Evolutionary conservation across 179 eudicot genomes (phyloP).

Genomic region (Sideroxylon spinosum): DNA sequence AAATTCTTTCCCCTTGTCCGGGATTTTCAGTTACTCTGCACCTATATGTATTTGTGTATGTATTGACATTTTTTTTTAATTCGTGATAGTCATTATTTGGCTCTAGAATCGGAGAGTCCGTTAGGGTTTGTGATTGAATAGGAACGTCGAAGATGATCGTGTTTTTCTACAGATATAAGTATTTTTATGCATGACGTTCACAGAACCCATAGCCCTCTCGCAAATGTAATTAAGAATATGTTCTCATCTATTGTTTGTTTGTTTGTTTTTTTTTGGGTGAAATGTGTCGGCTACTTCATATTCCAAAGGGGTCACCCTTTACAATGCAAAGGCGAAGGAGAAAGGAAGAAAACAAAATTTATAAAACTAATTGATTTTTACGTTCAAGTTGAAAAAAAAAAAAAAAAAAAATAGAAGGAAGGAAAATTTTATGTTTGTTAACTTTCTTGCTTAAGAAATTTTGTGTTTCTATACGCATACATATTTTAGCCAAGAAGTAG

Average conservation of each 20-base stretch:
- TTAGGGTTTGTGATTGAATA: constrained; percentile 10
- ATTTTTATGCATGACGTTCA: too few species aligned
- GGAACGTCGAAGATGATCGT: neutral
- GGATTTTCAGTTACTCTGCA: constrained; percentile 49
- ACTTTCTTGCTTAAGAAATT: neutral
- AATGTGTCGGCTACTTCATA: neutral
- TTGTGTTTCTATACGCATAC: neutral
- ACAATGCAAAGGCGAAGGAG: neutral
- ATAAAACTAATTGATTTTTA: too few species aligned
- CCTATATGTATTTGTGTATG: neutral
- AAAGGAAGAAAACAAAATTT: too few species aligned
- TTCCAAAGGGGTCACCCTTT: neutral
- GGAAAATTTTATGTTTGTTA: neutral
- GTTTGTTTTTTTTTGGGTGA: too few species aligned
- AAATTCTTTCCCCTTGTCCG: constrained; percentile 54
- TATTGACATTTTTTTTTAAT: neutral
- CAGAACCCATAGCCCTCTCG: neutral
- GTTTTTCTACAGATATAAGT: too few species aligned
- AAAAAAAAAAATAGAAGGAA: too few species aligned
- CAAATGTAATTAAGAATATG: too few species aligned
- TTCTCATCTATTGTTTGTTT: too few species aligned
- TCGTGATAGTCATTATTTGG: neutral
- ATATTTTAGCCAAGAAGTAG: neutral
- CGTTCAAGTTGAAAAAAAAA: too few species aligned
- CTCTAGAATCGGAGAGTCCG: neutral